These are phyloP conservation scores for Yamadazyma paraphyllophila DNA, from an alignment of 805 yeast genomes.

Conservation along the genomic window DNA sequence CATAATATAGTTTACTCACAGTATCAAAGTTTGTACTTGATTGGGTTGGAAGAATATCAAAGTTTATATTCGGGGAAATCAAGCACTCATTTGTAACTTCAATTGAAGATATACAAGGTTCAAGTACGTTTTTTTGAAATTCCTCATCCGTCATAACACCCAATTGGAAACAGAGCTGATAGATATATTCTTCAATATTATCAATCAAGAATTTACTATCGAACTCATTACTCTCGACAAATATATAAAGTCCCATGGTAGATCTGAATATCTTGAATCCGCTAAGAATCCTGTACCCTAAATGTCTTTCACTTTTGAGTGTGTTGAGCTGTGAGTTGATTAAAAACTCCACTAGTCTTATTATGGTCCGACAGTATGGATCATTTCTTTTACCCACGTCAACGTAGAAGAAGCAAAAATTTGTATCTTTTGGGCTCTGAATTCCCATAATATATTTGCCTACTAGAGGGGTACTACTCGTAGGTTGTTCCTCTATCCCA, in stretches of 20 bases:
- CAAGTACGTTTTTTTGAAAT: constrained; percentile 4
- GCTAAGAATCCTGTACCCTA: constrained; percentile 10
- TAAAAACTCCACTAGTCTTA: constrained; percentile 9
- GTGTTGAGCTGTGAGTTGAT: not conserved
- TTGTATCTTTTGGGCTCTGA: not conserved
- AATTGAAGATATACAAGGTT: constrained; percentile 4
- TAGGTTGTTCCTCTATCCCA: not conserved
- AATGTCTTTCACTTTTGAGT: constrained; percentile 6
- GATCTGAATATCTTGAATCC: constrained; percentile 12
- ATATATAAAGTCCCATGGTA: constrained; percentile 14
- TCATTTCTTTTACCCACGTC: constrained; percentile 11
- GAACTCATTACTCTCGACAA: constrained; percentile 12
- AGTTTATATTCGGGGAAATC: constrained; percentile 22
- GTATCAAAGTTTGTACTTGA: constrained; percentile 25
- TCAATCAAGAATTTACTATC: not conserved
- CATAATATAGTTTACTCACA: constrained; percentile 15
- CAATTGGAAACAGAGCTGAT: not conserved
- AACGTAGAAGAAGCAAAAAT: constrained; percentile 7
- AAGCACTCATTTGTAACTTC: not conserved
- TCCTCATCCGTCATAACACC: not conserved
- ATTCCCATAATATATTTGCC: constrained; percentile 4
- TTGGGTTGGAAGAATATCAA: constrained; percentile 22
- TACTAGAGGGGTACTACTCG: not conserved
- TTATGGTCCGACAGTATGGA: constrained; percentile 3
- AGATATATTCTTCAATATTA: constrained; percentile 11